Evolutionary conservation across 345 rosid species (phyloP), one percentile per base, ranked within the genome.

Genomic region (Isatis tinctoria): DNA sequence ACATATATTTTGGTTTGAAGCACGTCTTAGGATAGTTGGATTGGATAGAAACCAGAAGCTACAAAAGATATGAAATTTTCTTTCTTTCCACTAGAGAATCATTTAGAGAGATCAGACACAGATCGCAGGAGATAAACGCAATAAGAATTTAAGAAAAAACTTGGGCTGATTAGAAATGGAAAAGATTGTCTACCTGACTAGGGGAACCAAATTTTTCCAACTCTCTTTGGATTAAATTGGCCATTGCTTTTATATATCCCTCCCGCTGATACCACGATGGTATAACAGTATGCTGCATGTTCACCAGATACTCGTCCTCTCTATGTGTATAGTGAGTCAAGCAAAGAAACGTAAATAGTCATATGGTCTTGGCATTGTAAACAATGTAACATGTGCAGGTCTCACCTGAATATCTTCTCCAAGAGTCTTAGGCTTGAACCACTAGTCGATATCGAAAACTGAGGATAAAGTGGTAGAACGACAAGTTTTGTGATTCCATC

Each of bases 231-330:
- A 90, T 91, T 71, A 95, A 76, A 76, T 87, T 85, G 68, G 91
- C 84, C 97, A 90, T 90, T 40, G 99, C 87, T 72, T 84, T 91
- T 70, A 91, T 86, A 79, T 95, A 95, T 67, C 99, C 99, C 72
- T 95, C 97, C 33, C 99, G 96, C 79, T 95, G 99, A 76, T 95
- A 95, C 99, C 99, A 95, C 4, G 99, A 95, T 59, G 99, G 99
- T 69, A 95, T 95, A 73, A 95, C 97, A 3, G 97, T 94, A 73
- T 94, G 99, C 76, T 90, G 97, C 99, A 94, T 94, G 85, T 88
- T 94, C 41, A 90, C 97, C 61, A 94, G 93, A 82, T 94, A 94
- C 75, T 91, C 99, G 81, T 94, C 99, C 77, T 91, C 95, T 87
- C 99, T 94, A 16, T 36, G 17, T 11, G 20, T 81, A 67, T 9